phyloP scores from a whole-genome alignment of 148 eudicot species.

The Rhododendron ovatum region DNA sequence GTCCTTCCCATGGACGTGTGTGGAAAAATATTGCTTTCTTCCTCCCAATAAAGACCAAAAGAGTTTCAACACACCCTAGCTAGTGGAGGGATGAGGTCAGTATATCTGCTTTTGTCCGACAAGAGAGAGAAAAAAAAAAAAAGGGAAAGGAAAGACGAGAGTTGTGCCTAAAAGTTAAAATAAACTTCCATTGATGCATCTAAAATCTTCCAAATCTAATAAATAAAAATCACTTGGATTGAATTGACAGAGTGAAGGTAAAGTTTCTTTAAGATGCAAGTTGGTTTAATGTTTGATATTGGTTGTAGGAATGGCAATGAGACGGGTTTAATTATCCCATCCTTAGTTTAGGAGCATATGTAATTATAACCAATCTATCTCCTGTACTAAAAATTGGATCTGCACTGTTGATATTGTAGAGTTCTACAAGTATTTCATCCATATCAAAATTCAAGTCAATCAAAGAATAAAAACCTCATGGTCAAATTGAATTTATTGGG shows the following conservation, averaged over 20 bases:
- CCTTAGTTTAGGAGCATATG: too few species aligned
- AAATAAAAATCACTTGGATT: background rate
- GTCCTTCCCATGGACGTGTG: slow-evolving; percentile 3
- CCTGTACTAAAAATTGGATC: too few species aligned
- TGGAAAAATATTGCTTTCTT: slow-evolving; percentile 8
- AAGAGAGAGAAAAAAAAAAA: background rate
- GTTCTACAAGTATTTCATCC: too few species aligned
- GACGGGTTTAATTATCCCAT: background rate
- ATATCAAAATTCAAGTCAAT: too few species aligned
- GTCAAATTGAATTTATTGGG: too few species aligned
- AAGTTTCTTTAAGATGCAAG: background rate
- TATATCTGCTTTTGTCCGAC: background rate
- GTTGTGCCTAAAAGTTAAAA: background rate
- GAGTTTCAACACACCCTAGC: background rate
- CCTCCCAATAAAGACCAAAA: background rate
- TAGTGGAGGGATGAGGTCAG: slow-evolving; percentile 10
- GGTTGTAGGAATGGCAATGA: background rate
- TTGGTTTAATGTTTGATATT: background rate
- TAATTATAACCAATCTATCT: too few species aligned
- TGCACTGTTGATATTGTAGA: too few species aligned
- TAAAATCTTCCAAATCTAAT: background rate
- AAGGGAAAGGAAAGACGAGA: background rate
- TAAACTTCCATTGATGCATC: background rate
- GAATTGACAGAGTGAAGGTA: background rate
- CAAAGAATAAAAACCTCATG: too few species aligned